Conservation (phyloP, 306 rosid species). For the Begonia masoniana region DNA sequence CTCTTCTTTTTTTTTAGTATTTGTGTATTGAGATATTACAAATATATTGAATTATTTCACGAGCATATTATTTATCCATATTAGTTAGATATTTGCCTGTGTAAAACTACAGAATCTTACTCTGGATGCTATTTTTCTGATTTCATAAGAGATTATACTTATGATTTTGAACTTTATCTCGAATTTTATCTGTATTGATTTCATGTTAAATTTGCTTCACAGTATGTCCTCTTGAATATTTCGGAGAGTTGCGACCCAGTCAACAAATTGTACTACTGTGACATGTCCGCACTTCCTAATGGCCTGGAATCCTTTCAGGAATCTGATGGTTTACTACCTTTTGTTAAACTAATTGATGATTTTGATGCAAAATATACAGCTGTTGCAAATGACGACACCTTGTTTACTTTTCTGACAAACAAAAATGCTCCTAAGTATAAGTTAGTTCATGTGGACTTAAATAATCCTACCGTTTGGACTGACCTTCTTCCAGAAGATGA, state of each 20-base stretch:
- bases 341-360: slow-evolving; percentile 55
- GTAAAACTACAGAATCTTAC: no score
- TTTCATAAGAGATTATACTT: no score
- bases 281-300: slow-evolving; percentile 55
- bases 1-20: no score
- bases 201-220: neutral
- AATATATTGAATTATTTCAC: no score
- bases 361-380: slow-evolving; percentile 55
- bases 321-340: slow-evolving; percentile 54
- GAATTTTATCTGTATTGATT: no score
- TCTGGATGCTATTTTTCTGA: no score
- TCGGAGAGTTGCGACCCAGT: slow-evolving; percentile 83
- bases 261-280: slow-evolving; percentile 76
- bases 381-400: slow-evolving; percentile 70
- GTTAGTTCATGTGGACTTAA: slow-evolving; percentile 65
- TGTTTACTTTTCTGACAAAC: slow-evolving; percentile 70
- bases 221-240: slow-evolving; percentile 53
- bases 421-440: slow-evolving; percentile 92
- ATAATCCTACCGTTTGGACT: slow-evolving; percentile 60
- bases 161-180: no score
- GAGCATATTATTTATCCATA: no score
- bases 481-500: slow-evolving; percentile 67
- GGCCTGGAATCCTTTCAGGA: slow-evolving; percentile 56
- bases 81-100: no score
- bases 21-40: no score